Evolutionary conservation across 768 basidiomycete species (phyloP).

Genomic region (Lactifluus pinguis): DNA sequence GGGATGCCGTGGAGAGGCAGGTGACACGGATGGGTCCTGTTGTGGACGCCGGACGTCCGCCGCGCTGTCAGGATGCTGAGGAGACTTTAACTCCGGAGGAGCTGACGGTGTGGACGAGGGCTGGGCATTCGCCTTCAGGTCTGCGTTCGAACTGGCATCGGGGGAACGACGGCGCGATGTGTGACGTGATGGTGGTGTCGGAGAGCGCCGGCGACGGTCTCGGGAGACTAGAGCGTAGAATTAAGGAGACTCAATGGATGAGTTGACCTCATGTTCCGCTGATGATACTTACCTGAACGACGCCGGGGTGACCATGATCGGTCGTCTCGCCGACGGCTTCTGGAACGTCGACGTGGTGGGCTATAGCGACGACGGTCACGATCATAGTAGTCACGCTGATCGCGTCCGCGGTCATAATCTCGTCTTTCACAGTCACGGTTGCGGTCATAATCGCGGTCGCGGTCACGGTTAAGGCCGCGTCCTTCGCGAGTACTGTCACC

Average conservation of each 20-base stretch:
- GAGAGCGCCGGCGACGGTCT: constrained; percentile 10
- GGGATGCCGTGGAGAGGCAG: constrained; percentile 1
- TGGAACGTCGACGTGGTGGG: constrained; percentile 14
- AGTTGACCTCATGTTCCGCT: no score
- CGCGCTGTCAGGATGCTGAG: background rate
- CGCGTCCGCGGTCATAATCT: constrained; percentile 9
- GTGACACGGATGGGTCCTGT: constrained; percentile 1
- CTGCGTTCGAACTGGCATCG: constrained; percentile 1
- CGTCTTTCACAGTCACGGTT: constrained; percentile 13
- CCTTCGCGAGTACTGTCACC: constrained; percentile 4
- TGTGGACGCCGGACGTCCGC: constrained; percentile 1
- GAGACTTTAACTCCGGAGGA: background rate
- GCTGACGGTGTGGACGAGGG: background rate
- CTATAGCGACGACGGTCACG: constrained; percentile 9
- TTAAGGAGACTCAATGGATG: background rate
- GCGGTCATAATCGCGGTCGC: constrained; percentile 1
- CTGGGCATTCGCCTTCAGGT: background rate
- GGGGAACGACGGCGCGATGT: constrained; percentile 10
- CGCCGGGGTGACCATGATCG: constrained; percentile 17
- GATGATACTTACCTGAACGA: constrained; percentile 10
- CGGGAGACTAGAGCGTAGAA: constrained; percentile 1
- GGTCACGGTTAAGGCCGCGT: constrained; percentile 2
- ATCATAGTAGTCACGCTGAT: constrained; percentile 4
- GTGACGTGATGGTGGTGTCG: constrained; percentile 6
- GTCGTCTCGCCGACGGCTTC: constrained; percentile 10